These are phyloP conservation scores for Alnus glutinosa DNA, from an alignment of 306 rosid genomes.

Conservation along the genomic window DNA sequence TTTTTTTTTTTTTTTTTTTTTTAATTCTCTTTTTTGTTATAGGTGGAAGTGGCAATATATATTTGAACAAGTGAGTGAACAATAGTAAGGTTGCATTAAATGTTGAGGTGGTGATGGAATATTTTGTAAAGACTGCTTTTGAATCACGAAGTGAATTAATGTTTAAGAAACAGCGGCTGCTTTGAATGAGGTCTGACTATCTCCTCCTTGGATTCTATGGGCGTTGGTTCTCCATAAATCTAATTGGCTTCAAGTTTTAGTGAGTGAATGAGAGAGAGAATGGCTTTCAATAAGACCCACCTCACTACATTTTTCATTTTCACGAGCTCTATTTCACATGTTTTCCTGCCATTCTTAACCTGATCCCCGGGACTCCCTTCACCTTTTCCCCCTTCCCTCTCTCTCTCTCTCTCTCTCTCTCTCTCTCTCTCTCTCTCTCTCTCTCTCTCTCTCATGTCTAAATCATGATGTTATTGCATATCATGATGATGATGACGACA, in stretches of 20 bases:
- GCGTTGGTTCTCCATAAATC: constrained; percentile 7
- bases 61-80: too few relatives aligned
- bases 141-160: constrained; percentile 25
- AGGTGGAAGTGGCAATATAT: too few relatives aligned
- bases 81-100: constrained; percentile 22
- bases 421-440: too few relatives aligned
- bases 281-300: constrained; percentile 40
- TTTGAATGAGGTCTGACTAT: constrained; percentile 49
- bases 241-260: constrained; percentile 28
- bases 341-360: constrained; percentile 53
- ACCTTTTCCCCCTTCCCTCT: constrained; percentile 44
- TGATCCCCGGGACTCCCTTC: constrained; percentile 72
- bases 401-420: constrained; percentile 10
- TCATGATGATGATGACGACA: background rate
- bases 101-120: constrained; percentile 56
- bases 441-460: too few relatives aligned
- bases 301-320: constrained; percentile 60
- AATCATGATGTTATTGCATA: background rate
- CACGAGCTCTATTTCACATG: constrained; percentile 96
- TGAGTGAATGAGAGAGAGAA: constrained; percentile 30
- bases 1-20: too few relatives aligned
- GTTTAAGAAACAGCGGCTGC: constrained; percentile 18
- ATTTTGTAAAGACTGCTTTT: constrained; percentile 27
- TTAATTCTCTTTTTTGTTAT: too few relatives aligned
- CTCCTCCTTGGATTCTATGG: constrained; percentile 60